These are phyloP conservation scores for Candida koratica DNA, from an alignment of 805 yeast species.

Conservation along the genomic window DNA sequence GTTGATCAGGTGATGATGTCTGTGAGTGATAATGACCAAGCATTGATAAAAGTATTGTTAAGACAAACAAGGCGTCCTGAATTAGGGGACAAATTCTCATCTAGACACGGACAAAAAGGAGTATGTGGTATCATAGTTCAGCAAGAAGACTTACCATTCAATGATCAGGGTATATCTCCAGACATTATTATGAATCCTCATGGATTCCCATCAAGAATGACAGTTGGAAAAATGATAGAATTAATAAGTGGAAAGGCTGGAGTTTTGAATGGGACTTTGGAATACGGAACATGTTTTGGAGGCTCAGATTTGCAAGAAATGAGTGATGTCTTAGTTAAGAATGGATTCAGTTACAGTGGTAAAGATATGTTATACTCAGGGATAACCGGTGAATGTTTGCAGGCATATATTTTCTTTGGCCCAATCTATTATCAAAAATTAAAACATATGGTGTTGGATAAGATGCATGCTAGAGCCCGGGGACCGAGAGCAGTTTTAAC, in stretches of 20 bases:
- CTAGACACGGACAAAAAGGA: conserved; percentile 98
- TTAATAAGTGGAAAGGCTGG: conserved; percentile 97
- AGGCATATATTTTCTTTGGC: conserved; percentile 97
- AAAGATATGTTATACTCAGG: conserved; percentile 97
- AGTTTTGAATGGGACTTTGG: conserved; percentile 83
- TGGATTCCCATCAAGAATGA: conserved; percentile 99
- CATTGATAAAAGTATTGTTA: conserved; percentile 82
- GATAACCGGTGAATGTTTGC: conserved; percentile 94
- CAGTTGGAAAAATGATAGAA: conserved; percentile 98
- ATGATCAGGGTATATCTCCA: conserved; percentile 86
- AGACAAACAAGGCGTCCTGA: conserved; percentile 98
- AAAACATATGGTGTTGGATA: conserved; percentile 98
- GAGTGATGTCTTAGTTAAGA: conserved; percentile 83
- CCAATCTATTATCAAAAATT: conserved; percentile 97
- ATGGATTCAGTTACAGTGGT: conserved; percentile 93
- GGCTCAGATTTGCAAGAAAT: conserved; percentile 95
- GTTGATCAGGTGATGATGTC: conserved; percentile 98
- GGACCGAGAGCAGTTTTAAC: conserved; percentile 98
- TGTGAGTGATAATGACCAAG: conserved; percentile 91
- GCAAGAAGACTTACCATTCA: conserved; percentile 95
- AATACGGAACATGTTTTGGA: conserved; percentile 98
- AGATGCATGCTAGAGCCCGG: conserved; percentile 99
- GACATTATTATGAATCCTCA: conserved; percentile 99
- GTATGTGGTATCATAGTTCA: conserved; percentile 97
- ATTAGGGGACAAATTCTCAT: conserved; percentile 94